Conservation (phyloP, 306 rosid genomes). For the Vigna nakashimae region DNA sequence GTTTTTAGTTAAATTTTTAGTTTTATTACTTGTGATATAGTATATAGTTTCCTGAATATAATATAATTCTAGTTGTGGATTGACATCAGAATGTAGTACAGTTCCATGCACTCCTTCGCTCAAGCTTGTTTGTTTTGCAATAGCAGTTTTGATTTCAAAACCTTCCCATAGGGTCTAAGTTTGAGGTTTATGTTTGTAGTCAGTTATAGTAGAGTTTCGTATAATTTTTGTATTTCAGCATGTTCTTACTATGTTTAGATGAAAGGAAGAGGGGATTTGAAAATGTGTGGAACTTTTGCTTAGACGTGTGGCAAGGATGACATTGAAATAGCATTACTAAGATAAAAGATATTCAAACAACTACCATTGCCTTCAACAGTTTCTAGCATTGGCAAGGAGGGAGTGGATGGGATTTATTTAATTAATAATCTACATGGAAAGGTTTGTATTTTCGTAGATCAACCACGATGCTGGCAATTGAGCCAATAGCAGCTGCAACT, state of each 20-base stretch:
- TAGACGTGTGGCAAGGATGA: background rate
- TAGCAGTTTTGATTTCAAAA: slow-evolving; percentile 19
- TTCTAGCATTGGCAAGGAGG: background rate
- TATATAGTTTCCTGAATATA: slow-evolving; percentile 36
- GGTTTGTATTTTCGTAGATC: slow-evolving; percentile 59
- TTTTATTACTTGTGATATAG: slow-evolving; percentile 44
- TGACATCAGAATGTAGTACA: slow-evolving; percentile 56
- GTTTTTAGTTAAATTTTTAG: slow-evolving; percentile 1
- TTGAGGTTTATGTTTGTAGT: background rate
- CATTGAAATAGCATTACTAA: background rate
- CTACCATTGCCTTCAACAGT: background rate
- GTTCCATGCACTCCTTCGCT: slow-evolving; percentile 52
- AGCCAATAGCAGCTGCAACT: slow-evolving; percentile 63
- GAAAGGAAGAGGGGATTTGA: background rate
- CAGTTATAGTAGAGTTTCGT: background rate
- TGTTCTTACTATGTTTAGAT: background rate
- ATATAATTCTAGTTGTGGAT: slow-evolving; percentile 48
- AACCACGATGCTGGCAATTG: slow-evolving; percentile 55
- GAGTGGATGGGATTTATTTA: background rate
- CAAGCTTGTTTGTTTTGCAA: slow-evolving; percentile 42
- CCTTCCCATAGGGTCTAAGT: background rate
- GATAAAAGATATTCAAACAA: slow-evolving; percentile 2
- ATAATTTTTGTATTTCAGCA: background rate
- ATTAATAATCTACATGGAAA: slow-evolving; percentile 44
- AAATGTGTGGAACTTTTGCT: background rate